These are phyloP conservation scores for Lodderomyces metapsilosis DNA, from an alignment of 1,139 yeast genomes.

Conservation along the genomic window DNA sequence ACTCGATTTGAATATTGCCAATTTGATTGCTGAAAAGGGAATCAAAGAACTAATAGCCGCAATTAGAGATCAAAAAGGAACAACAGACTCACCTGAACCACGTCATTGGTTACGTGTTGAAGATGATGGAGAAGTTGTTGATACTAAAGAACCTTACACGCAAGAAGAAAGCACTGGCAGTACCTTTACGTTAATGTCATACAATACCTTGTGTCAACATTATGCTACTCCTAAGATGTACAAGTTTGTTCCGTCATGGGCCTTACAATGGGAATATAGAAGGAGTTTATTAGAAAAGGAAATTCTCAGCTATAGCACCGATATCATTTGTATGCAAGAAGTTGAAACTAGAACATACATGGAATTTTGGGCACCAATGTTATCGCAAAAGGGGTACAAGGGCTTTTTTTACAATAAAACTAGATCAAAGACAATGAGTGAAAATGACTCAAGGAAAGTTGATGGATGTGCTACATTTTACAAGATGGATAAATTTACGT, in stretches of 20 bases:
- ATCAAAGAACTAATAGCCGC: slow-evolving; percentile 78
- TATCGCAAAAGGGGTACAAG: slow-evolving; percentile 73
- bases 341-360: slow-evolving; percentile 86
- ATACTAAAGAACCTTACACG: slow-evolving; percentile 32
- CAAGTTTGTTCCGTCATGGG: slow-evolving; percentile 97
- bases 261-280: slow-evolving; percentile 92
- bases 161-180: slow-evolving; percentile 22
- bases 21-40: slow-evolving; percentile 76
- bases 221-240: slow-evolving; percentile 92
- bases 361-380: slow-evolving; percentile 78
- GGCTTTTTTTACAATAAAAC: slow-evolving; percentile 85
- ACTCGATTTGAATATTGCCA: slow-evolving; percentile 61
- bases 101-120: slow-evolving; percentile 81
- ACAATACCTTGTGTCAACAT: slow-evolving; percentile 91
- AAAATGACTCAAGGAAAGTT: slow-evolving; percentile 79
- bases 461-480: slow-evolving; percentile 97
- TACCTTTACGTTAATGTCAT: slow-evolving; percentile 75
- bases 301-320: slow-evolving; percentile 62
- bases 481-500: slow-evolving; percentile 64
- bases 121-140: slow-evolving; percentile 68
- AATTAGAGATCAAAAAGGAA: slow-evolving; percentile 80
- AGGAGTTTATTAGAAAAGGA: slow-evolving; percentile 73
- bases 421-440: slow-evolving; percentile 89
- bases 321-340: slow-evolving; percentile 89
- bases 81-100: slow-evolving; percentile 61